phyloP scores from a whole-genome alignment of 805 yeast species.

The Cyberlindnera petersonii region DNA sequence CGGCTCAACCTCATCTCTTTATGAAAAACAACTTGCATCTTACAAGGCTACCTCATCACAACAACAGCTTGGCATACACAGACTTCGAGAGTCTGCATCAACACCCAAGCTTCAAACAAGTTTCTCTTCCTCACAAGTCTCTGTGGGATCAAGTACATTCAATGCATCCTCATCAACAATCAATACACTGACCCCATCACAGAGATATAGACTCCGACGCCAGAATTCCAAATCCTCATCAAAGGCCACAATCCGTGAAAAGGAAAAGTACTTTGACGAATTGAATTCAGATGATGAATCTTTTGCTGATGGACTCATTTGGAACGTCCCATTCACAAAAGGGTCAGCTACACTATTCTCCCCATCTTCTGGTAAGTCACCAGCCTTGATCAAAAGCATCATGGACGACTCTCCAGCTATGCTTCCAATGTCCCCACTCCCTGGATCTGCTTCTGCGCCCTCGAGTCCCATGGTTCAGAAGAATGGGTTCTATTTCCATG shows the following conservation, averaged over 20 bases:
- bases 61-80: constrained; percentile 1
- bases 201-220: constrained; percentile 36
- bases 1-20: constrained; percentile 5
- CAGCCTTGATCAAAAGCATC: constrained; percentile 20
- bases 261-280: constrained; percentile 38
- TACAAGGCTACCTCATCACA: constrained; percentile 3
- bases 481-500: constrained; percentile 13
- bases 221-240: constrained; percentile 34
- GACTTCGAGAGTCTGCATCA: constrained; percentile 9
- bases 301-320: constrained; percentile 39
- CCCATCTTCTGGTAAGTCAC: constrained; percentile 25
- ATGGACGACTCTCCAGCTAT: constrained; percentile 22
- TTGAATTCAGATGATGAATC: constrained; percentile 31
- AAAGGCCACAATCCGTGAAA: constrained; percentile 30
- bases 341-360: constrained; percentile 22
- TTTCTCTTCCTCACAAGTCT: background rate
- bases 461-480: constrained; percentile 3
- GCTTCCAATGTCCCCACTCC: constrained; percentile 48
- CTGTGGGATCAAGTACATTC: background rate
- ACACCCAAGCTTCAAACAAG: constrained; percentile 7
- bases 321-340: constrained; percentile 50
- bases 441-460: constrained; percentile 35
- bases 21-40: background rate
- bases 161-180: constrained; percentile 14
- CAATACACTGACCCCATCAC: constrained; percentile 38